phyloP scores from a whole-genome alignment of 1,139 yeast species.

The Candida pseudoviswanathii region DNA sequence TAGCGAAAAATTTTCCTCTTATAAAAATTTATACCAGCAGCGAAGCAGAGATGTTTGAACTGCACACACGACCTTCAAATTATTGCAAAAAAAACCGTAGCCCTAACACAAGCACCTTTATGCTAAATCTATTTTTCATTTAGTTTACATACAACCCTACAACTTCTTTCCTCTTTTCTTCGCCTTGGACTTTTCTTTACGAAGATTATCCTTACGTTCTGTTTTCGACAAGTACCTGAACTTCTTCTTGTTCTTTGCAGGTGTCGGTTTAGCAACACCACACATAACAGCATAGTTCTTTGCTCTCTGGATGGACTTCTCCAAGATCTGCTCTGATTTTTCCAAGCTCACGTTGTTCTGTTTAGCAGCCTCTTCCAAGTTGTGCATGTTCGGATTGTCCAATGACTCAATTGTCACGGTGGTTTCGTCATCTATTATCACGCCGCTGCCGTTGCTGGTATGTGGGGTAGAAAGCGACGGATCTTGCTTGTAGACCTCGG shows the following conservation, averaged over 20 bases:
- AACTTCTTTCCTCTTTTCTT: slow-evolving; percentile 14
- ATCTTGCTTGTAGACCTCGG: slow-evolving; percentile 49
- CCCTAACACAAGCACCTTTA: neutral
- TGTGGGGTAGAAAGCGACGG: slow-evolving; percentile 39
- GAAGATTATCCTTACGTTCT: slow-evolving; percentile 69
- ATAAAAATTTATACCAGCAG: neutral
- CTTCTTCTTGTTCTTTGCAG: slow-evolving; percentile 60
- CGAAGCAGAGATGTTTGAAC: neutral
- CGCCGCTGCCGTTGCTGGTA: slow-evolving; percentile 56
- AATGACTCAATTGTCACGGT: slow-evolving; percentile 62
- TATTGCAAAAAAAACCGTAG: slow-evolving; percentile 1
- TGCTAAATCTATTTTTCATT: neutral
- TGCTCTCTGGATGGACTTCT: slow-evolving; percentile 67
- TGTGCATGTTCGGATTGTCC: slow-evolving; percentile 39
- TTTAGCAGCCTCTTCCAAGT: slow-evolving; percentile 55
- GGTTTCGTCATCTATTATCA: slow-evolving; percentile 27
- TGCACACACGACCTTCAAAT: neutral
- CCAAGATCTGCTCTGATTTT: slow-evolving; percentile 60
- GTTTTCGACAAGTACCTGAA: slow-evolving; percentile 81
- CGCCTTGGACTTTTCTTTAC: slow-evolving; percentile 52
- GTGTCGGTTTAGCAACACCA: slow-evolving; percentile 48
- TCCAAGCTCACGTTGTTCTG: slow-evolving; percentile 64
- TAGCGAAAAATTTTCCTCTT: neutral
- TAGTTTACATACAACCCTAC: neutral
- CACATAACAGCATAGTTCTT: slow-evolving; percentile 70